Evolutionary conservation across 2,329 filamentous ascomycete species (phyloP).

Genomic region (Tolypocladium amazonense): DNA sequence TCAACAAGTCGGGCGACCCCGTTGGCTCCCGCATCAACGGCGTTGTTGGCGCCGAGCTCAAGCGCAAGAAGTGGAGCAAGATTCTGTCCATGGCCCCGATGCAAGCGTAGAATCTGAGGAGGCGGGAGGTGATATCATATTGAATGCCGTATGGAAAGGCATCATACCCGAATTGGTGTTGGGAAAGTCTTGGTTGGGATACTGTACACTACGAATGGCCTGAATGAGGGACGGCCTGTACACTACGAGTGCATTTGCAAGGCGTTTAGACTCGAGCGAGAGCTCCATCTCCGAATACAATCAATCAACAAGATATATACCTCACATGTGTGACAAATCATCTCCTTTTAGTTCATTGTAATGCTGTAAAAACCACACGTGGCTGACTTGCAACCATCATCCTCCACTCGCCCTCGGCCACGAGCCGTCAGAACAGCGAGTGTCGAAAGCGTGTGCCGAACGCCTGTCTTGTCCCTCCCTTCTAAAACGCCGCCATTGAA

Average conservation of each 20-base stretch:
- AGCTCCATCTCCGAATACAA: conserved; percentile 1
- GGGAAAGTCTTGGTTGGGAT: background rate
- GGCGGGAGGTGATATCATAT: background rate
- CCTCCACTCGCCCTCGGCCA: background rate
- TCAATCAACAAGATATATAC: background rate
- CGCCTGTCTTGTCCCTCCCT: background rate
- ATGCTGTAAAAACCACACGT: background rate
- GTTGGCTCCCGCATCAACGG: conserved; percentile 88
- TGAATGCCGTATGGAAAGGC: background rate
- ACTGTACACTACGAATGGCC: background rate
- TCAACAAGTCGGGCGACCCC: conserved; percentile 94
- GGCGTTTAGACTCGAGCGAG: conserved; percentile 20
- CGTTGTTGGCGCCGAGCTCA: conserved; percentile 80
- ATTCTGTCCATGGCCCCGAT: conserved; percentile 87
- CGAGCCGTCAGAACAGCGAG: background rate
- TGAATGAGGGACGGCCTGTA: background rate
- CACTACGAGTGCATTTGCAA: conserved; percentile 14
- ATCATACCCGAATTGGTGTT: too few relatives aligned
- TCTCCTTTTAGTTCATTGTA: background rate
- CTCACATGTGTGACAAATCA: background rate
- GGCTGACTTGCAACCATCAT: background rate
- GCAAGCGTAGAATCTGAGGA: conserved; percentile 32
- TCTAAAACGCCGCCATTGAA: background rate
- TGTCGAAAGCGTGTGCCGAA: background rate
- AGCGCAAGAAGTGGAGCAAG: conserved; percentile 95